These are phyloP conservation scores for Cucumis hystrix DNA, from an alignment of 306 rosid genomes.

Conservation along the genomic window DNA sequence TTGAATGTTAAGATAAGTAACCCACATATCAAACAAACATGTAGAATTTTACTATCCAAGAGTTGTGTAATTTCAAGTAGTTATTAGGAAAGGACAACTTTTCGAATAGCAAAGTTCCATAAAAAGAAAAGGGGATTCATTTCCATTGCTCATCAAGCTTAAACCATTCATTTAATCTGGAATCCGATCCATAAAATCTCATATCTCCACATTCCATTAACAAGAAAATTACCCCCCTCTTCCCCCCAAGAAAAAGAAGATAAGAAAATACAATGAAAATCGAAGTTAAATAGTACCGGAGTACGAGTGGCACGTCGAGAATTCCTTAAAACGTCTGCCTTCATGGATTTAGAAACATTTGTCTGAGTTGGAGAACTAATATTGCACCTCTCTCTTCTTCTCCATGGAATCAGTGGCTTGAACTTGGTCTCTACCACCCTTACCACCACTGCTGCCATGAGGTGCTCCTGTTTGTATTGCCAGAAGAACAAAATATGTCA, in stretches of 20 bases:
- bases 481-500: constrained; percentile 6
- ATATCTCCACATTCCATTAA: background rate
- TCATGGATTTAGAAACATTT: background rate
- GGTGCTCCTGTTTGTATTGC: constrained; percentile 34
- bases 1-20: background rate
- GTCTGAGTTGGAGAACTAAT: constrained; percentile 1
- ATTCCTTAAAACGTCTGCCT: background rate
- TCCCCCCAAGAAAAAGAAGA: background rate
- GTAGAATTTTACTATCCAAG: too few relatives aligned
- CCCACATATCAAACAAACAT: background rate
- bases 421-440: constrained; percentile 42
- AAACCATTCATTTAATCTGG: background rate
- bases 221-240: background rate
- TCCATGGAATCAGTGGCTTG: constrained; percentile 47
- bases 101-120: background rate
- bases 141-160: background rate
- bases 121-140: background rate
- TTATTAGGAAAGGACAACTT: background rate
- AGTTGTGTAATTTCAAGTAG: background rate
- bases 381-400: constrained; percentile 49
- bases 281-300: background rate
- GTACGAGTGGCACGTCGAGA: background rate
- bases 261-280: background rate
- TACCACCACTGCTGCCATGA: constrained; percentile 38
- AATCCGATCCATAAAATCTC: background rate